phyloP scores from a whole-genome alignment of 305 asterid genomes.

The Ajuga reptans region DNA sequence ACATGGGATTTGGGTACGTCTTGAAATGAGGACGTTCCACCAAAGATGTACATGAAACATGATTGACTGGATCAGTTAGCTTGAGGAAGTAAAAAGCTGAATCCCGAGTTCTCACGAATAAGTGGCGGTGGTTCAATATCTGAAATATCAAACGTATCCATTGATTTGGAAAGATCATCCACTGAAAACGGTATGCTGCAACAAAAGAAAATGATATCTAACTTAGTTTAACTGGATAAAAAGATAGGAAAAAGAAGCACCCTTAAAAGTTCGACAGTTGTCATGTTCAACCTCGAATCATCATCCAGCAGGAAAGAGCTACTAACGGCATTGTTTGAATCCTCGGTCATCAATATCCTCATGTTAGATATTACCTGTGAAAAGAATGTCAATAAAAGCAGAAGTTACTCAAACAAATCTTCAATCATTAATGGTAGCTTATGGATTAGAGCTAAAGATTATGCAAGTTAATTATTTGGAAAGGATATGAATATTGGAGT shows the following conservation, averaged over 20 bases:
- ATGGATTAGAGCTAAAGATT: neutral
- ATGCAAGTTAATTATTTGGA: neutral
- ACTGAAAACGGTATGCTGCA: conserved; percentile 97
- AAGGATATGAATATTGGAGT: neutral
- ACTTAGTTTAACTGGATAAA: neutral
- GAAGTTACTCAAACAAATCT: neutral
- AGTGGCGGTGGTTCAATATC: conserved; percentile 98
- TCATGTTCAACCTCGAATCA: conserved; percentile 70
- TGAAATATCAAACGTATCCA: conserved; percentile 71
- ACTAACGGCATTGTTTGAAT: conserved; percentile 89
- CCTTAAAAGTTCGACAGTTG: neutral
- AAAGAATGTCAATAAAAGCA: conserved; percentile 6
- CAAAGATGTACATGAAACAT: conserved; percentile 11
- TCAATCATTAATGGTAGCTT: neutral
- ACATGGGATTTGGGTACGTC: conserved; percentile 10
- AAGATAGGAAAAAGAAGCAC: neutral
- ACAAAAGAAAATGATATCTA: neutral
- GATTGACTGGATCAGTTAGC: conserved; percentile 36
- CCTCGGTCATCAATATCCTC: conserved; percentile 87
- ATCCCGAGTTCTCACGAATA: conserved; percentile 88
- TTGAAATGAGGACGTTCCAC: conserved; percentile 14
- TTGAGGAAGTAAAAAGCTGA: conserved; percentile 83
- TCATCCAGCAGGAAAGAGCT: conserved; percentile 90
- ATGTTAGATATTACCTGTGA: conserved; percentile 73
- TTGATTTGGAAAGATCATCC: conserved; percentile 86